Base-by-base conservation (phyloP, 352 stramenopile species). In the Phytophthora quininea region DNA sequence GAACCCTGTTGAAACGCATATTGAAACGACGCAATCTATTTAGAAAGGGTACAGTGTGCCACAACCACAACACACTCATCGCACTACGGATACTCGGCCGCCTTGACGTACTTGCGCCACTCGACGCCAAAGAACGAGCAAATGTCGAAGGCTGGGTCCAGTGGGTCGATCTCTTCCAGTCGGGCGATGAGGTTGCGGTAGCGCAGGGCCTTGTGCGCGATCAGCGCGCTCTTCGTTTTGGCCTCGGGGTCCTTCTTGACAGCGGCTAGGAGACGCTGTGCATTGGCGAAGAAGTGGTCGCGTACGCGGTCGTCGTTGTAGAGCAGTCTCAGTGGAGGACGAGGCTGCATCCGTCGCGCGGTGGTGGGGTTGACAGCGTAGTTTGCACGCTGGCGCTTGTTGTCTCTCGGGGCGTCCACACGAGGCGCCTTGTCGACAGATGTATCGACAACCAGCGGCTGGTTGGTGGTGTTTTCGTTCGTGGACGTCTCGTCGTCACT, bases 71-170 rank as follows among this genome's bases (percentile, higher is more conserved):
- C n/a, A n/a, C 38, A 3, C 8, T n/a, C n/a, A n/a, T n/a, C n/a
- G n/a, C n/a, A n/a, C n/a, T n/a, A n/a, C n/a, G n/a, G n/a, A n/a
- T n/a, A n/a, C n/a, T n/a, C n/a, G n/a, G n/a, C 8, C 43, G 19
- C 14, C 3, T 2, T 49, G 14, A 15, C 12, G 3, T 37, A 15
- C 11, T 57, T 56, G 33, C 64, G 53, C 64, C 57, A 71, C 56
- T 65, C 57, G 24, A 71, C 51, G 1, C 64, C 64, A 24, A 67
- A 58, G 37, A 71, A 71, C n/a, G 14, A 30, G 12, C 19, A 71
- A 15, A 66, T 42, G 45, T 67, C 64, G 52, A 71, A 71, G 3
- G 30, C 11, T 4, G 50, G 64, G 32, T 67, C 50, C 3, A 43
- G 29, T 12, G 24, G 35, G 32, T 71, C 57, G 8, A 66, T 33